phyloP scores from a whole-genome alignment of 2,329 filamentous ascomycete species.

The Stemphylium beticola region DNA sequence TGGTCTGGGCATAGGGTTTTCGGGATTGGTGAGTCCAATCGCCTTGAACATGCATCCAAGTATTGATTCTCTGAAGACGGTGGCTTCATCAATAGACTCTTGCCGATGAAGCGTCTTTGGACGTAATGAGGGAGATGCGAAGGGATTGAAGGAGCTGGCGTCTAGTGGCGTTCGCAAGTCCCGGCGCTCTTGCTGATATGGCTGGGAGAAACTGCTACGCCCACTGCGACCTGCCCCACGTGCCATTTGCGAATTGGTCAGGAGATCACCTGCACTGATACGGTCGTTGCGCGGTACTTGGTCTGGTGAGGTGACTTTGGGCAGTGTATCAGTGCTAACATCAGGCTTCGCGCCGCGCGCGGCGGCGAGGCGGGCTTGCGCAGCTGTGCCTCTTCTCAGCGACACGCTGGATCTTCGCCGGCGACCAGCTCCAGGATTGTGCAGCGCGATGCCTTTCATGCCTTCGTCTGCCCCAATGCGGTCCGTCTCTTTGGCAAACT shows the following conservation, averaged over 20 bases:
- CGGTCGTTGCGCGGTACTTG: conserved; percentile 36
- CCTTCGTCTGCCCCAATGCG: conserved; percentile 80
- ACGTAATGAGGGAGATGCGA: conserved; percentile 41
- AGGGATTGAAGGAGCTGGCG: conserved; percentile 51
- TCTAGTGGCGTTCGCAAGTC: conserved; percentile 55
- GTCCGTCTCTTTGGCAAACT: conserved; percentile 85
- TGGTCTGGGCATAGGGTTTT: conserved; percentile 66
- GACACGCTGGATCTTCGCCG: conserved; percentile 72
- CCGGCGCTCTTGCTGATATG: conserved; percentile 53
- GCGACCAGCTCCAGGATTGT: conserved; percentile 74
- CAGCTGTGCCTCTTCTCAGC: conserved; percentile 77
- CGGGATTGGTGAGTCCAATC: conserved; percentile 77
- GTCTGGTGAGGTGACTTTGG: conserved; percentile 35
- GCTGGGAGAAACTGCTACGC: conserved; percentile 56
- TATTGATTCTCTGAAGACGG: conserved; percentile 86
- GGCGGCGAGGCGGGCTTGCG: conserved; percentile 68
- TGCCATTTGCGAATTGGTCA: conserved; percentile 77
- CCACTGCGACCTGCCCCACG: conserved; percentile 62
- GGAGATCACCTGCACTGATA: conserved; percentile 69
- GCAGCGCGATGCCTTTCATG: conserved; percentile 91
- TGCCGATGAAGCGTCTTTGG: conserved; percentile 66
- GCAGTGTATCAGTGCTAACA: conserved; percentile 24
- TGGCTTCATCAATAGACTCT: conserved; percentile 86
- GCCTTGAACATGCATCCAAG: conserved; percentile 95
- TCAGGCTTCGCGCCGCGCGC: conserved; percentile 50